Evolutionary conservation across 306 rosid genomes (phyloP).

Genomic region (Prunus campanulata): DNA sequence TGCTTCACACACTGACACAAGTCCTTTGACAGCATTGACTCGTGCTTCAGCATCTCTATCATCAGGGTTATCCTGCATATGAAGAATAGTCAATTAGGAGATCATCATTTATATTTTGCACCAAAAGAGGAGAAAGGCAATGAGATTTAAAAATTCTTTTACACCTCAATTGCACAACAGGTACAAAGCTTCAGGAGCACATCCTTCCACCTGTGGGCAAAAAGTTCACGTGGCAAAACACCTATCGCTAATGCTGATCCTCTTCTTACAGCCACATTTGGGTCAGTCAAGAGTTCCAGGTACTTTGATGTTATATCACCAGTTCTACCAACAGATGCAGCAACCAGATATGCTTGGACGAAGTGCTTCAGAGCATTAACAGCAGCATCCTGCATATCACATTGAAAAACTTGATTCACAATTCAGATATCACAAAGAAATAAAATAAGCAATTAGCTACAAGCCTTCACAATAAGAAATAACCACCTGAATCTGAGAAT

Average conservation of each 20-base stretch:
- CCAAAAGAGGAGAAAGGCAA: constrained; percentile 15
- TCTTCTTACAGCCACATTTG: constrained; percentile 86
- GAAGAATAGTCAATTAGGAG: constrained; percentile 6
- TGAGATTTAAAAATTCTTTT: constrained; percentile 16
- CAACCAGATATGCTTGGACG: constrained; percentile 53
- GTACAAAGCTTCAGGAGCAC: constrained; percentile 74
- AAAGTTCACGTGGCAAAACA: constrained; percentile 65
- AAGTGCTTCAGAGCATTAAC: constrained; percentile 75
- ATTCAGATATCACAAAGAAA: constrained; percentile 22
- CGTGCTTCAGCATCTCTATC: constrained; percentile 95
- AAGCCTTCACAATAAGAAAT: constrained; percentile 14
- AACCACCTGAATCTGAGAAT: constrained; percentile 91
- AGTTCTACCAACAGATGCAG: constrained; percentile 41
- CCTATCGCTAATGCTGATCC: constrained; percentile 91
- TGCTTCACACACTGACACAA: constrained; percentile 79
- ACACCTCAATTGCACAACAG: constrained; percentile 80
- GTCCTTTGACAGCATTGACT: constrained; percentile 91
- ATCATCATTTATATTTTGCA: constrained; percentile 7
- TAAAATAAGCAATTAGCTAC: constrained; percentile 3
- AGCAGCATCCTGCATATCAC: constrained; percentile 65
- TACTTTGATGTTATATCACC: constrained; percentile 60
- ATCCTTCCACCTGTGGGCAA: constrained; percentile 74
- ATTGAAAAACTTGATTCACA: constrained; percentile 20
- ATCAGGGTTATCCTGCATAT: constrained; percentile 74
- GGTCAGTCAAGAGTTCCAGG: constrained; percentile 71